phyloP scores from a whole-genome alignment of 257 asterid genomes.

The Petunia axillaris region DNA sequence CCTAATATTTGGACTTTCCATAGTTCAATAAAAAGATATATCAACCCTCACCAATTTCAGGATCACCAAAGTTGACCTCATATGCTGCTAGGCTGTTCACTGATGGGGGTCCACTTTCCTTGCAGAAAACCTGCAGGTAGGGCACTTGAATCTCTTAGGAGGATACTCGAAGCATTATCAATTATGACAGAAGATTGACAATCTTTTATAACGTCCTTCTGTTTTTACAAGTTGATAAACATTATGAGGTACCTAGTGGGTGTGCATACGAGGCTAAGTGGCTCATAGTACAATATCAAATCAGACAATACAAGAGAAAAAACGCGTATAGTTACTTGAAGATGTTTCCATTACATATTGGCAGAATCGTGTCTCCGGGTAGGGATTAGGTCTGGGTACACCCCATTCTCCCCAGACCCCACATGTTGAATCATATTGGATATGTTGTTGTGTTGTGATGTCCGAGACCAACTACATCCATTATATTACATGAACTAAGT shows the following conservation, averaged over 20 bases:
- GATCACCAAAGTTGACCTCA: slow-evolving; percentile 50
- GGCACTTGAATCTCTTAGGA: slow-evolving; percentile 27
- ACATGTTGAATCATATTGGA: too few relatives aligned
- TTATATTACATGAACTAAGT: background rate
- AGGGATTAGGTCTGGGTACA: too few relatives aligned
- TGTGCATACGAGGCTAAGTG: background rate
- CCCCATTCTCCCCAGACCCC: too few relatives aligned
- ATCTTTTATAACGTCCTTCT: background rate
- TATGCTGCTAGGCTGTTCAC: slow-evolving; percentile 31
- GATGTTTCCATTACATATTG: background rate
- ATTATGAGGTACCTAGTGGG: background rate
- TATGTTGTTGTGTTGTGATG: too few relatives aligned
- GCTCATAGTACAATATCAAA: slow-evolving; percentile 7
- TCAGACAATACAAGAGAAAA: background rate
- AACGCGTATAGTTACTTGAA: background rate
- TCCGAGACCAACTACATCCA: background rate
- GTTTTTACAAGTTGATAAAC: background rate
- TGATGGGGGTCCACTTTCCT: slow-evolving; percentile 44
- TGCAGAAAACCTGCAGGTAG: slow-evolving; percentile 63
- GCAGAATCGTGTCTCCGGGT: background rate
- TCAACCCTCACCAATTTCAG: slow-evolving; percentile 46
- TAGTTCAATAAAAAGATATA: background rate
- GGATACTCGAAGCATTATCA: slow-evolving; percentile 18
- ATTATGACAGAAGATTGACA: slow-evolving; percentile 6
- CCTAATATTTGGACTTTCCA: background rate